Base-by-base conservation (phyloP, 805 yeast species). In the Allodekkera sacchari region DNA sequence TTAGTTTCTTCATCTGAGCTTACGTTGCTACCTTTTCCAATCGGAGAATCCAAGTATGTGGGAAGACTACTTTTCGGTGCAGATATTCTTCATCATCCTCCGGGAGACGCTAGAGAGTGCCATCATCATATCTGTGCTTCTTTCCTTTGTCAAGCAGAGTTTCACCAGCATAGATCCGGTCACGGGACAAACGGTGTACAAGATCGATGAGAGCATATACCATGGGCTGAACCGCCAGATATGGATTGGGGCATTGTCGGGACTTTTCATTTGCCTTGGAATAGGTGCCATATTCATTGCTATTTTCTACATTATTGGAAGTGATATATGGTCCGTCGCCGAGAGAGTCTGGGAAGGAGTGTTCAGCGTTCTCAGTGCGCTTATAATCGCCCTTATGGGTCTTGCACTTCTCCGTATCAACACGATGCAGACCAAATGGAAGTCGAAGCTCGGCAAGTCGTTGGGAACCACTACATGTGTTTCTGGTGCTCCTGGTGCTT, bases 281-380 rank as follows among this genome's bases (percentile, higher is more conserved):
- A 68, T 87, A 21, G 96, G 96, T 4, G 72, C 77, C 4, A 53
- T 72, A 0, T 81, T 87, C 50, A 74, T 87, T 20, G 57, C 66
- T 8, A 63, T 77, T 4, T 87, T 87, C 54, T 84, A 85, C 47
- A 50, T 76, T 27, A 59, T 88, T 19, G 95, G 95, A 11, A 74
- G 77, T 17, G 94, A 87, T 57, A 59, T 83, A 33, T 87, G 96
- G 96, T 72, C 88, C 7, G 61, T 75, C 37, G 80, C 95, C 25
- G 96, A 87, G 52, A 74, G 92, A 46, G 65, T 83, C 32, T 87
- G 95, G 83, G 96, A 87, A 52, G 95, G 95, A 6, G 57, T 77
- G 1, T 75, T 87, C 49, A 80, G 89, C 44, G 64, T 88, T 10
- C 53, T 85, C 19, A 85, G 95, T 3, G 73, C 92, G 13, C 47